Conservation (phyloP, 192 early-diverging fungal species). For the Coemansia sp. region DNA sequence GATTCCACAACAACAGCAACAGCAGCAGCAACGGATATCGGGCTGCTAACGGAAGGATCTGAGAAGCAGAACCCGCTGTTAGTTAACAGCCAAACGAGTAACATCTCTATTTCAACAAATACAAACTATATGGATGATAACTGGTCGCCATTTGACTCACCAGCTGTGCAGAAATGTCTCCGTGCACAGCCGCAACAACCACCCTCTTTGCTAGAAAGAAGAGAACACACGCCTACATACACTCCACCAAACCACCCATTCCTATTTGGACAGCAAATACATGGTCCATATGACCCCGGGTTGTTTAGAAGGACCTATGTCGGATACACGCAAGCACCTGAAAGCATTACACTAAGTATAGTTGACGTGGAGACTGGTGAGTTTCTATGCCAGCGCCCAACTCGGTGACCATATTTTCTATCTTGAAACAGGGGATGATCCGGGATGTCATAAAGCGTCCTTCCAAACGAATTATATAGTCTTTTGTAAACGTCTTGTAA, state of each 20-base stretch:
- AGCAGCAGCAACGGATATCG: neutral
- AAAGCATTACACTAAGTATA: slow-evolving; percentile 35
- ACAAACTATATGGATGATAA: slow-evolving; percentile 8
- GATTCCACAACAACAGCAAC: neutral
- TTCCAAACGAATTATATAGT: neutral
- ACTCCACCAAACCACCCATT: neutral
- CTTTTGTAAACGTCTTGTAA: neutral
- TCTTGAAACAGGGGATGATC: neutral
- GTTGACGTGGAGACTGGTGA: slow-evolving; percentile 45
- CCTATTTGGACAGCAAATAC: neutral
- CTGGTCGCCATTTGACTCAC: slow-evolving; percentile 43
- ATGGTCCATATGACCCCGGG: slow-evolving; percentile 5
- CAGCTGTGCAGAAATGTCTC: slow-evolving; percentile 25
- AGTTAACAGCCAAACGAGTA: neutral
- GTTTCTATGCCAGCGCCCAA: slow-evolving; percentile 28
- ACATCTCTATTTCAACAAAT: neutral
- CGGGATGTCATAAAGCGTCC: too few relatives aligned
- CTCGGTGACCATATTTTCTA: neutral
- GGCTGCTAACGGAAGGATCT: neutral
- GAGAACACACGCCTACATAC: slow-evolving; percentile 22
- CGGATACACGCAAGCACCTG: slow-evolving; percentile 24
- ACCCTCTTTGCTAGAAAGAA: slow-evolving; percentile 23
- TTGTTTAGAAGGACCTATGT: slow-evolving; percentile 25
- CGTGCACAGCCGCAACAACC: neutral
- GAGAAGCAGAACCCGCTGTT: neutral